phyloP scores from a whole-genome alignment of 306 rosid genomes.

The Cicer yamashitae region DNA sequence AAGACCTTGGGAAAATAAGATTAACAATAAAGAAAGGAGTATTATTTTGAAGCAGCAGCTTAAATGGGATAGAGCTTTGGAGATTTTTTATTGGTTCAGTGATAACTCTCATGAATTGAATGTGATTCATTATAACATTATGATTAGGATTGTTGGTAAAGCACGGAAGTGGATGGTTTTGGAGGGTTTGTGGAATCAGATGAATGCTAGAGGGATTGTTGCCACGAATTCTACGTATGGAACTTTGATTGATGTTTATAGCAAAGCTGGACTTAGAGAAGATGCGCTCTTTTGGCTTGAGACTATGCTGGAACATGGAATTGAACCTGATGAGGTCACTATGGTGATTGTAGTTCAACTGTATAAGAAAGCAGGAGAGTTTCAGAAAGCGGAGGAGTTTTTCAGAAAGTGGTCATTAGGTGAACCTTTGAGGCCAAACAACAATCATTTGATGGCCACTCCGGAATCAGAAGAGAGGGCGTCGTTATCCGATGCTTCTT shows the following conservation, averaged over 20 bases:
- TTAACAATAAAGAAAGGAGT: constrained; percentile 83
- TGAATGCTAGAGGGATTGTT: constrained; percentile 67
- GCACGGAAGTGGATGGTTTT: constrained; percentile 65
- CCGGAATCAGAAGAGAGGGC: constrained; percentile 38
- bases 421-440: constrained; percentile 50
- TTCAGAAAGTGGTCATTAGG: constrained; percentile 74
- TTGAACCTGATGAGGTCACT: constrained; percentile 93
- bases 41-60: constrained; percentile 87
- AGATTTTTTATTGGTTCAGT: constrained; percentile 81
- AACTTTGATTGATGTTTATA: constrained; percentile 86
- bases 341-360: constrained; percentile 90
- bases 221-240: constrained; percentile 92
- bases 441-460: constrained; percentile 22
- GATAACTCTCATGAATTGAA: constrained; percentile 71
- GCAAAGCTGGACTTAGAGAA: constrained; percentile 76
- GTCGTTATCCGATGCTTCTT: constrained; percentile 40
- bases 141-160: constrained; percentile 72
- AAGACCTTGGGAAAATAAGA: constrained; percentile 71
- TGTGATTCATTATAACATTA: constrained; percentile 86
- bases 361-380: constrained; percentile 87
- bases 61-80: constrained; percentile 84
- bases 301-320: constrained; percentile 71
- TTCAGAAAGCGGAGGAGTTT: constrained; percentile 78
- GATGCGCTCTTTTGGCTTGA: constrained; percentile 83
- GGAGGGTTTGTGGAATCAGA: constrained; percentile 80